phyloP scores from a whole-genome alignment of 1,284 basidiomycete genomes.

The Tilletiaria anomala region DNA sequence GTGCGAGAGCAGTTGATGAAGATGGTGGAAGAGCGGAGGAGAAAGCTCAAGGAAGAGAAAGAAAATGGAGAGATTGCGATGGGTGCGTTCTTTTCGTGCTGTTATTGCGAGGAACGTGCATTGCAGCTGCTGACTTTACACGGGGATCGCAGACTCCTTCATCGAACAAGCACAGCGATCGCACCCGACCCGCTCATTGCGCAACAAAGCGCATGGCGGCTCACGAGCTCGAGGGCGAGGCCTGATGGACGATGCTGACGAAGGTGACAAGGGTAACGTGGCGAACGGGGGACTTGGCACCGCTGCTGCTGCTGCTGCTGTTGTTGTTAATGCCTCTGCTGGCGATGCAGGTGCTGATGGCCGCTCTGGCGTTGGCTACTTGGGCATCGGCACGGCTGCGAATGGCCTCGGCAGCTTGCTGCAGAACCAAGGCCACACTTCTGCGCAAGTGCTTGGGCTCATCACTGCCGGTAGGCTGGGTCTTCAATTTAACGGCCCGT shows the following conservation, averaged over 20 bases:
- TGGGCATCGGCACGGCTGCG: not conserved
- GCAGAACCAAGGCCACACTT: not conserved
- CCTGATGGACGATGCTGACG: no score
- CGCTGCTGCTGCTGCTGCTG: no score
- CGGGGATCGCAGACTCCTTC: not conserved
- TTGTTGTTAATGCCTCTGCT: no score
- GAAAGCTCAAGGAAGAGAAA: slow-evolving; percentile 29
- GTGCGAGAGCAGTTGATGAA: slow-evolving; percentile 31
- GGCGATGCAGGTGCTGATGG: no score
- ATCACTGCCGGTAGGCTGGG: not conserved
- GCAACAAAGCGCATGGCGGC: not conserved
- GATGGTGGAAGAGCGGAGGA: slow-evolving; percentile 33
- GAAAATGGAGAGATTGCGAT: slow-evolving; percentile 26
- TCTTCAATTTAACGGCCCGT: no score
- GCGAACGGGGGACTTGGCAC: no score
- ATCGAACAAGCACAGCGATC: not conserved
- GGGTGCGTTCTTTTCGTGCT: not conserved
- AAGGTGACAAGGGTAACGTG: no score
- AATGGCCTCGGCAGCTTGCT: not conserved
- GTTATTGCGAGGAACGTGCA: not conserved
- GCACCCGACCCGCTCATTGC: not conserved
- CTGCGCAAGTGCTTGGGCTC: not conserved
- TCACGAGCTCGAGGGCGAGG: no score
- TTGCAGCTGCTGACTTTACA: no score
- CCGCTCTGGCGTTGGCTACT: no score